These are phyloP conservation scores for Penicillium desertorum DNA, from an alignment of 495 filamentous ascomycete species.

Conservation along the genomic window DNA sequence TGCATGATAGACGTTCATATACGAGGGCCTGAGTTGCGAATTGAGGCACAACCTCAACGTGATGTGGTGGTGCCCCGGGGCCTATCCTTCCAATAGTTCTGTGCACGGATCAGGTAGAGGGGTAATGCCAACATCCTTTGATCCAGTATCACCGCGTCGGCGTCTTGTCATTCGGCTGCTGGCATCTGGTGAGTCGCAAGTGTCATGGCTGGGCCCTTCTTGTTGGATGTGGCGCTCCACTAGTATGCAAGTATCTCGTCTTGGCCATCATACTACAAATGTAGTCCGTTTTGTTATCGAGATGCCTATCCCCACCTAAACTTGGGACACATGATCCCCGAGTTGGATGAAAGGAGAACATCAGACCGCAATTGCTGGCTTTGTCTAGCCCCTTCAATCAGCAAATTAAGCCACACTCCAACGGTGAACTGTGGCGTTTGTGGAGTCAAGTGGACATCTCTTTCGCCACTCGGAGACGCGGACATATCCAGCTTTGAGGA, in stretches of 20 bases:
- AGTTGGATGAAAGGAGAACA: constrained; percentile 5
- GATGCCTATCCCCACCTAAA: neutral
- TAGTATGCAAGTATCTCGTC: constrained; percentile 14
- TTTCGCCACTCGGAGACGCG: constrained; percentile 20
- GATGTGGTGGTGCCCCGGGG: neutral
- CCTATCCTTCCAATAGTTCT: constrained; percentile 27
- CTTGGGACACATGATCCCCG: neutral
- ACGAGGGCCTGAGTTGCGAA: constrained; percentile 4
- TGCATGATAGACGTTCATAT: constrained; percentile 27
- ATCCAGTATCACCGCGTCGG: neutral
- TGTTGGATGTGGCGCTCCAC: constrained; percentile 10
- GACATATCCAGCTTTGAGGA: constrained; percentile 2
- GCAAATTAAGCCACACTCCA: constrained; percentile 26
- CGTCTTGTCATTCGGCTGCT: neutral
- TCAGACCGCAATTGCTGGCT: constrained; percentile 20
- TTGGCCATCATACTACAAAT: neutral
- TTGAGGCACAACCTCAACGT: neutral
- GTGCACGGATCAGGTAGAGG: constrained; percentile 27
- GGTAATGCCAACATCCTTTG: constrained; percentile 6
- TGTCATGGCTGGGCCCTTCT: constrained; percentile 8
- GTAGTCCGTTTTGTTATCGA: neutral
- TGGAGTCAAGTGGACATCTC: constrained; percentile 13
- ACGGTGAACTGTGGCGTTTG: constrained; percentile 25
- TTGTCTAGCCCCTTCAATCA: constrained; percentile 6
- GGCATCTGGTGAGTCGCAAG: constrained; percentile 15